A percentile compares a stretch with the other conserved stretches of the same genome.
phyloP scores from a whole-genome alignment of 2,329 filamentous ascomycete genomes.

The Diaporthe citri region DNA sequence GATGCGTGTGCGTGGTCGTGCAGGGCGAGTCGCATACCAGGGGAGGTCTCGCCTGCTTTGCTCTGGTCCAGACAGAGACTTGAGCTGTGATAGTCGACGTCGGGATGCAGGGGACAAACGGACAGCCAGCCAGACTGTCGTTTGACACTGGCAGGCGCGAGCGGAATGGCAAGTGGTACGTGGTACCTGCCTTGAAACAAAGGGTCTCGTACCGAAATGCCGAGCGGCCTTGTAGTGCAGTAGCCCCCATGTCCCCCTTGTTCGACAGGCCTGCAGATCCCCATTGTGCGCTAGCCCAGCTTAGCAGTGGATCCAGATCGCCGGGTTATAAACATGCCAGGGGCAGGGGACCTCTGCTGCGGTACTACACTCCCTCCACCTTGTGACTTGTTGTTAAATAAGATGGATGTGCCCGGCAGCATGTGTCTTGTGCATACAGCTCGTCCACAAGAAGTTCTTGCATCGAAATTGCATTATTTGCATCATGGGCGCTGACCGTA shows the following conservation, averaged over 20 bases:
- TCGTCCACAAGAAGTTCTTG: not conserved
- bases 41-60: not conserved
- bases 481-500: not conserved
- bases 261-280: conserved; percentile 29
- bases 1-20: not conserved
- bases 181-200: conserved; percentile 30
- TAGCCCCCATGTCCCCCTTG: conserved; percentile 20
- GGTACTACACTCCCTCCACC: conserved; percentile 19
- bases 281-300: conserved; percentile 8
- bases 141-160: conserved; percentile 9
- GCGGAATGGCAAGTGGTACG: conserved; percentile 6
- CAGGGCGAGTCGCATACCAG: not conserved
- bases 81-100: conserved; percentile 14
- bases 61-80: conserved; percentile 15
- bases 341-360: conserved; percentile 26
- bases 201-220: conserved; percentile 32
- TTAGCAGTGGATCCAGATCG: conserved; percentile 12
- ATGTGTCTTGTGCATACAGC: not conserved
- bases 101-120: conserved; percentile 5
- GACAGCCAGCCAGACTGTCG: conserved; percentile 6
- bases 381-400: not conserved
- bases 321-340: conserved; percentile 15
- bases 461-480: not conserved
- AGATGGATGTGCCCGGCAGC: not conserved
- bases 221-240: conserved; percentile 13